Conservation (phyloP, 1,139 yeast species). For the Pneumocystis carinii region DNA sequence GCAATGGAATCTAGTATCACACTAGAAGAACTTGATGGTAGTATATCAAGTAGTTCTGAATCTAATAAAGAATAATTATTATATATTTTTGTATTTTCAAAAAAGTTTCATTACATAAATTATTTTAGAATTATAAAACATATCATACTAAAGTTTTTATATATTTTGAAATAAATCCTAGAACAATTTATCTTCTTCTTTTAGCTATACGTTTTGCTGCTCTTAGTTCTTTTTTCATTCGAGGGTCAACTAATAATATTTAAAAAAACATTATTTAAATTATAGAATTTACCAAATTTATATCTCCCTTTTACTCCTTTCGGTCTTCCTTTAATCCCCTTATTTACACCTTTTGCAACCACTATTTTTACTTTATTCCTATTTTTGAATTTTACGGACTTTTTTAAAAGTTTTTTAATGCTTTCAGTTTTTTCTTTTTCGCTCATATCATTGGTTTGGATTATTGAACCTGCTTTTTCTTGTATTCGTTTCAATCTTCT, state of each 20-base stretch:
- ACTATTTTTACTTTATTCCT: constrained; percentile 80
- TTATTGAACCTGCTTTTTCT: constrained; percentile 85
- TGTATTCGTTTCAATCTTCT: constrained; percentile 76
- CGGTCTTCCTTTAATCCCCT: constrained; percentile 87
- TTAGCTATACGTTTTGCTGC: constrained; percentile 82
- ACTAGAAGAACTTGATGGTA: background rate
- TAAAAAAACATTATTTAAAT: background rate
- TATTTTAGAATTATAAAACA: background rate
- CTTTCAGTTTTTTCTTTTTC: constrained; percentile 93
- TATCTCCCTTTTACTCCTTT: constrained; percentile 93
- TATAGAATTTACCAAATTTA: constrained; percentile 26
- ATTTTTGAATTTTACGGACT: constrained; percentile 48
- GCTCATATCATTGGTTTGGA: constrained; percentile 72
- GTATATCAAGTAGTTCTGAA: background rate
- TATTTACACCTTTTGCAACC: constrained; percentile 75
- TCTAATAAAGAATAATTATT: background rate
- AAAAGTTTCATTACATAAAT: too few species aligned
- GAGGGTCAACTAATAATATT: constrained; percentile 83
- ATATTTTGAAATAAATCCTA: background rate
- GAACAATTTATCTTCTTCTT: constrained; percentile 36
- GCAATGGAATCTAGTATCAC: background rate
- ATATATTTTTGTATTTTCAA: background rate
- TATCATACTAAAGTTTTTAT: background rate
- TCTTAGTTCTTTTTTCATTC: constrained; percentile 89
- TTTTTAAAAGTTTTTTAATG: constrained; percentile 70